Conservation (phyloP, 331 rosid species). For the Prunus yedoensis region DNA sequence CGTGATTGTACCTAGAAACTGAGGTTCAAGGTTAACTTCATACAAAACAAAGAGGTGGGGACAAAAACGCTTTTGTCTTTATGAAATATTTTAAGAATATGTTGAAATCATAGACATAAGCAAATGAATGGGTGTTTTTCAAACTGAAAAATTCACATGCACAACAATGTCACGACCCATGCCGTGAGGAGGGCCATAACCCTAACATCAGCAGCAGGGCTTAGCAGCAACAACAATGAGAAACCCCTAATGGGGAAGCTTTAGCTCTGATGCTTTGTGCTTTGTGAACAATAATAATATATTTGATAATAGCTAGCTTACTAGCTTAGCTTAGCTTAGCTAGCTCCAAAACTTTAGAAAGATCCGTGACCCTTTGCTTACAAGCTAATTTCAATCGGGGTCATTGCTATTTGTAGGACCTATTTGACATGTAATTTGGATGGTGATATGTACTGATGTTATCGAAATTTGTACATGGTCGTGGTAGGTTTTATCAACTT, state of each 20-base stretch:
- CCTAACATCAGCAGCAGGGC: constrained; percentile 10
- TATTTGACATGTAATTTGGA: constrained; percentile 3
- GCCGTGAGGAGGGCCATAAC: background rate
- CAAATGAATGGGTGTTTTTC: background rate
- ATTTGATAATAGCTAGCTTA: too few relatives aligned
- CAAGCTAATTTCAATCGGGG: background rate
- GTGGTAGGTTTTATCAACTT: background rate
- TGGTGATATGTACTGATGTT: constrained; percentile 16
- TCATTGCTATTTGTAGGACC: constrained; percentile 15
- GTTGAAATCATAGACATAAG: background rate
- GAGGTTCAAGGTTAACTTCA: constrained; percentile 5
- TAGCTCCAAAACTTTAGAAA: constrained; percentile 43
- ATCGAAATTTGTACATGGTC: constrained; percentile 1
- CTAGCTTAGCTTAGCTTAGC: too few relatives aligned
- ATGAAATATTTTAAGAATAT: background rate
- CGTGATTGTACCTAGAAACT: constrained; percentile 47
- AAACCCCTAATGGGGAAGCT: constrained; percentile 20
- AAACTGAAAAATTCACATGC: constrained; percentile 46
- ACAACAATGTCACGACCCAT: background rate
- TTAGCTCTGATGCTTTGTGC: constrained; percentile 18
- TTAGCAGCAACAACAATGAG: constrained; percentile 10
- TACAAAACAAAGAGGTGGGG: constrained; percentile 27
- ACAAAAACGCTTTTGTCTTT: constrained; percentile 33
- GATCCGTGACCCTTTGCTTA: constrained; percentile 53
- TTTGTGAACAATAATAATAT: background rate